Evolutionary conservation across 1,139 yeast genomes (phyloP).

Genomic region (Yamadazyma atlantica): DNA sequence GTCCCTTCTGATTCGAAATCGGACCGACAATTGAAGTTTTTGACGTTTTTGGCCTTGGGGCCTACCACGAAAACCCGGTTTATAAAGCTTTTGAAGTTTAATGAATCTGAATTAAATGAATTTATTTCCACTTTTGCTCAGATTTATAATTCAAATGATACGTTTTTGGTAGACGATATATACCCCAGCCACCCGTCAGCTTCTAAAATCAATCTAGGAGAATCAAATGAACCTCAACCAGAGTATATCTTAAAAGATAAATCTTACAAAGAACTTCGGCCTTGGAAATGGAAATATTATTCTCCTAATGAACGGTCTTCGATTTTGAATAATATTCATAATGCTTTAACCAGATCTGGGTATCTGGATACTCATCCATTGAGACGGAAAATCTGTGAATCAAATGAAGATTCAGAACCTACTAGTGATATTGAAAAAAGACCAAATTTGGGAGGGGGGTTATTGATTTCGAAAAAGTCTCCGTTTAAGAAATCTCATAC

Average conservation of each 20-base stretch:
- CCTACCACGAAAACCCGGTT: conserved; percentile 28
- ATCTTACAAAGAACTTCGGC: conserved; percentile 41
- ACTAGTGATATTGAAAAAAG: conserved; percentile 3
- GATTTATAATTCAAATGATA: conserved; percentile 30
- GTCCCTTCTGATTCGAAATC: conserved; percentile 21
- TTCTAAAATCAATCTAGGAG: conserved; percentile 9
- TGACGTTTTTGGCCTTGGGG: conserved; percentile 39
- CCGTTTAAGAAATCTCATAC: conserved; percentile 15
- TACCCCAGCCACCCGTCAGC: conserved; percentile 22
- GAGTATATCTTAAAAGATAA: conserved; percentile 37
- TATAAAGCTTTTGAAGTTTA: conserved; percentile 13
- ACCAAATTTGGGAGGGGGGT: conserved; percentile 18
- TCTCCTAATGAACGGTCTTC: conserved; percentile 32
- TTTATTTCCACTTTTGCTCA: conserved; percentile 18
- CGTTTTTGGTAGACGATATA: conserved; percentile 33
- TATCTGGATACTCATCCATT: conserved; percentile 47
- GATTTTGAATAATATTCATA: conserved; percentile 34
- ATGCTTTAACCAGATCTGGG: conserved; percentile 45
- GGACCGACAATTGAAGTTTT: conserved; percentile 25
- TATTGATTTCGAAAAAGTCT: conserved; percentile 15
- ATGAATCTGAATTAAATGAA: conserved; percentile 7
- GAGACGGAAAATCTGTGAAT: conserved; percentile 33
- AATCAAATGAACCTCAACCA: conserved; percentile 4
- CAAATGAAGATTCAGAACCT: conserved; percentile 4
- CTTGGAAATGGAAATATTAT: conserved; percentile 40